phyloP scores from a whole-genome alignment of 2,329 filamentous ascomycete genomes.

The Ophiostoma ulmi region DNA sequence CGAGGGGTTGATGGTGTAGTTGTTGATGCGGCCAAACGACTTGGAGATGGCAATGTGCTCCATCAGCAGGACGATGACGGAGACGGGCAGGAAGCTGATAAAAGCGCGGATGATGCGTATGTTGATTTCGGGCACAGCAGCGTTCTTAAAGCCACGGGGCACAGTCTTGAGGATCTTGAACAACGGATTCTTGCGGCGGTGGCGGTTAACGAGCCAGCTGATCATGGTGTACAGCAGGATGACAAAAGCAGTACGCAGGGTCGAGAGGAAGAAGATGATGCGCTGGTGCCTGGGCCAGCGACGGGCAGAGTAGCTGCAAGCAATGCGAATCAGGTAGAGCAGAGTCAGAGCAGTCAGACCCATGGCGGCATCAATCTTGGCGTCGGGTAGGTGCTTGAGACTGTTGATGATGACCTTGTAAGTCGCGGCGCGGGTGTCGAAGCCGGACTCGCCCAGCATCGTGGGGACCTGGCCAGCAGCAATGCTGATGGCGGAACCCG shows the following conservation, averaged over 20 bases:
- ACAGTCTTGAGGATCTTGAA: slow-evolving; percentile 74
- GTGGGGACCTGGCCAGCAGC: slow-evolving; percentile 74
- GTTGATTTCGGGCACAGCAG: slow-evolving; percentile 67
- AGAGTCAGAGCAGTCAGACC: slow-evolving; percentile 75
- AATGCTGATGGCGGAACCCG: slow-evolving; percentile 88
- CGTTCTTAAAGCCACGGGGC: slow-evolving; percentile 78
- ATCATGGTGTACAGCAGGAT: slow-evolving; percentile 90
- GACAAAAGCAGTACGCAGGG: slow-evolving; percentile 83
- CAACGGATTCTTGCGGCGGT: slow-evolving; percentile 54
- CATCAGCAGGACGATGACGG: slow-evolving; percentile 87
- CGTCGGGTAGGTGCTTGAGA: slow-evolving; percentile 62
- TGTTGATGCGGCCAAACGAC: slow-evolving; percentile 95
- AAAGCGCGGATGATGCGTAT: slow-evolving; percentile 62
- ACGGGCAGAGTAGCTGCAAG: slow-evolving; percentile 61
- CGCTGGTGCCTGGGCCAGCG: slow-evolving; percentile 65
- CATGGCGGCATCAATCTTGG: slow-evolving; percentile 76
- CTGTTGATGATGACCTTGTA: slow-evolving; percentile 81
- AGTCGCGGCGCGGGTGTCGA: slow-evolving; percentile 61
- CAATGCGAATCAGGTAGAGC: slow-evolving; percentile 68
- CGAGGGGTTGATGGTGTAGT: slow-evolving; percentile 93
- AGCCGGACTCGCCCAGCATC: slow-evolving; percentile 71
- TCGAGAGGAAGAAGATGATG: slow-evolving; percentile 83
- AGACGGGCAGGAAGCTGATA: slow-evolving; percentile 68
- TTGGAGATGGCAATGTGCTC: slow-evolving; percentile 98
- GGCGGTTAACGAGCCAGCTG: slow-evolving; percentile 75